Percentiles rank a stretch among this genome's conserved stretches.
These are phyloP conservation scores for Cladosporium cucumerinum DNA, from an alignment of 2,329 filamentous ascomycete species.

Conservation along the genomic window DNA sequence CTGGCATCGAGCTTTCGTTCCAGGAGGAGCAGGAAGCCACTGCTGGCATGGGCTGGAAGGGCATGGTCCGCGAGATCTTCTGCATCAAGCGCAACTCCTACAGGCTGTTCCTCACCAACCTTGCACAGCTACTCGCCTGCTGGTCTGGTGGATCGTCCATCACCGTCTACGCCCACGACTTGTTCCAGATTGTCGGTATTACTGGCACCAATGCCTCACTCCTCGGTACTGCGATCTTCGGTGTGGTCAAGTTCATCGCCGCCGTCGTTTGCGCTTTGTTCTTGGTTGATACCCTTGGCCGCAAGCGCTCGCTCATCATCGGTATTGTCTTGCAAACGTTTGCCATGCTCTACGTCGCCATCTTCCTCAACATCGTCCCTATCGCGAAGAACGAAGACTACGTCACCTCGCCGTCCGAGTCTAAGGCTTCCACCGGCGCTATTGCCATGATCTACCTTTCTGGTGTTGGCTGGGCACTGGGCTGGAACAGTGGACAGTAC, in stretches of 20 bases:
- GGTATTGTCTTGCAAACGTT: conserved; percentile 49
- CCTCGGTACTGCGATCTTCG: conserved; percentile 70
- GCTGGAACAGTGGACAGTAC: conserved; percentile 54
- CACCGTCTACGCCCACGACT: conserved; percentile 69
- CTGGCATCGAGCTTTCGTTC: conserved; percentile 60
- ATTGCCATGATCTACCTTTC: conserved; percentile 53
- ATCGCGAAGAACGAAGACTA: conserved; percentile 50
- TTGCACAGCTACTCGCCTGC: conserved; percentile 67
- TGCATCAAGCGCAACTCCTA: conserved; percentile 66
- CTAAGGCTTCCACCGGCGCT: conserved; percentile 59
- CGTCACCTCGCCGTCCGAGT: conserved; percentile 46
- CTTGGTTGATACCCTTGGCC: conserved; percentile 72
- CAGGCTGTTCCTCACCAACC: conserved; percentile 62
- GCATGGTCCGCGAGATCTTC: conserved; percentile 66
- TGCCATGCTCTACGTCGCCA: conserved; percentile 51
- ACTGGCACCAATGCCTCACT: conserved; percentile 64
- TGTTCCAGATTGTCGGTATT: conserved; percentile 68
- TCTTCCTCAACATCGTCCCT: conserved; percentile 54
- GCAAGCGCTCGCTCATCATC: conserved; percentile 54
- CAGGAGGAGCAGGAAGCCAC: conserved; percentile 69
- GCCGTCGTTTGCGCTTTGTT: conserved; percentile 69
- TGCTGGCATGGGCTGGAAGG: conserved; percentile 58
- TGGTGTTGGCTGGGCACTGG: conserved; percentile 62
- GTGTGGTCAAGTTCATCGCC: conserved; percentile 67
- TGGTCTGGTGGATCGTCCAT: conserved; percentile 71